Percentiles rank a stretch among this genome's conserved stretches.
phyloP scores from a whole-genome alignment of 441 rosid species.

The Pelargonium myrrhifolium region DNA sequence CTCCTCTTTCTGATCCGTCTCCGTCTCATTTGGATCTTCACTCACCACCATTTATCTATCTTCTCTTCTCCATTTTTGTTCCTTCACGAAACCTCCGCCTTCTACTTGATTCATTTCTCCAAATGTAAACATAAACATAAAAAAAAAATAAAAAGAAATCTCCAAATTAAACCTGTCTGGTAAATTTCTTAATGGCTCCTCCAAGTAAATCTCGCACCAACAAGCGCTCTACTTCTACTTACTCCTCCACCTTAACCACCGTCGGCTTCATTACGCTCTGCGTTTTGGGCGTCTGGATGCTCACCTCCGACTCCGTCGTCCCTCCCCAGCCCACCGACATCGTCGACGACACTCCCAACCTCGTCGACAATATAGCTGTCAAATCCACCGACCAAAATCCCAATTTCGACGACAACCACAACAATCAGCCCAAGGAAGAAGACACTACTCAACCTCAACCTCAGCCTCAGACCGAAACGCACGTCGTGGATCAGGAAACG shows the following conservation, averaged over 20 bases:
- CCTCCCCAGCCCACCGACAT: constrained; percentile 43
- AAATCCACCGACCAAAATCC: not conserved
- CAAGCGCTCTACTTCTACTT: constrained; percentile 49
- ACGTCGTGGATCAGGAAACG: too few species aligned
- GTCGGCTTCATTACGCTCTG: constrained; percentile 55
- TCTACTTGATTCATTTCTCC: not conserved
- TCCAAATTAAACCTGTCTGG: too few species aligned
- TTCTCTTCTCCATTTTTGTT: too few species aligned
- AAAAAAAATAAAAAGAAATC: not conserved
- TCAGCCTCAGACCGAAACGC: too few species aligned
- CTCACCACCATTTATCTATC: too few species aligned
- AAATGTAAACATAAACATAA: not conserved
- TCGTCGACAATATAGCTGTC: constrained; percentile 3
- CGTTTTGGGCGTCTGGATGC: constrained; percentile 79
- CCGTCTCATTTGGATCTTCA: too few species aligned
- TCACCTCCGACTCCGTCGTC: constrained; percentile 42
- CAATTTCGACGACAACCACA: too few species aligned
- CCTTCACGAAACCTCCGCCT: too few species aligned
- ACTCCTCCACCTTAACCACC: constrained; percentile 63
- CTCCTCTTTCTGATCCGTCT: too few species aligned
- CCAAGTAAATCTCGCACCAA: constrained; percentile 46
- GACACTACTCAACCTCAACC: too few species aligned
- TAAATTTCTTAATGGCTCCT: constrained; percentile 39
- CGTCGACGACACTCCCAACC: constrained; percentile 18
- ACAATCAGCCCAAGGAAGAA: too few species aligned